A percentile compares a stretch with the other conserved stretches of the same genome.
phyloP scores from a whole-genome alignment of 768 basidiomycete genomes.

The Pulveroboletus sp. region DNA sequence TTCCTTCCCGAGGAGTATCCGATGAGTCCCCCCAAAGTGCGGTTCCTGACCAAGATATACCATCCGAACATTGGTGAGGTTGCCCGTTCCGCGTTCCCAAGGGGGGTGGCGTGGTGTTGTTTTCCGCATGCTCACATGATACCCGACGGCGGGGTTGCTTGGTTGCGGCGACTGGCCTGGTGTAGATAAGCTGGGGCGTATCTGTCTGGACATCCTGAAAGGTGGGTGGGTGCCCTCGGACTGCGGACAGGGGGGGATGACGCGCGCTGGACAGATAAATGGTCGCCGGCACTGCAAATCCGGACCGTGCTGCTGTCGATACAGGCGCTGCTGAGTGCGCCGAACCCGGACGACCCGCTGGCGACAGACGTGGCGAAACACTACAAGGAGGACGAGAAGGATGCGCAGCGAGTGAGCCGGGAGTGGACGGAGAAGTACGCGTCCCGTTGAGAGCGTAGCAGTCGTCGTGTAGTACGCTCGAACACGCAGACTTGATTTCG shows the following conservation, averaged over 20 bases:
- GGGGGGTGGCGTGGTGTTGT: constrained; percentile 10
- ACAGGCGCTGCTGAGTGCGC: constrained; percentile 93
- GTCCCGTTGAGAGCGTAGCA: constrained; percentile 5
- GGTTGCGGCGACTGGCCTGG: background rate
- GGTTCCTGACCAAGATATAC: constrained; percentile 97
- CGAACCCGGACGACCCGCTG: constrained; percentile 94
- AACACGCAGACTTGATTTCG: constrained; percentile 6
- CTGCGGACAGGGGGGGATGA: background rate
- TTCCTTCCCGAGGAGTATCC: constrained; percentile 99
- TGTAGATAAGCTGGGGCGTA: constrained; percentile 94
- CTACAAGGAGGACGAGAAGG: constrained; percentile 96
- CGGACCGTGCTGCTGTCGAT: constrained; percentile 95
- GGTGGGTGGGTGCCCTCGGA: constrained; percentile 42
- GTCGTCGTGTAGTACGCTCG: background rate
- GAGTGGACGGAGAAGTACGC: constrained; percentile 97
- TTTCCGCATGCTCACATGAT: constrained; percentile 20
- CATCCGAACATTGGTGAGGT: constrained; percentile 96
- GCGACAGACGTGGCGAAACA: constrained; percentile 96
- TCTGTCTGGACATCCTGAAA: constrained; percentile 98
- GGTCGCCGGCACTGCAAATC: constrained; percentile 98
- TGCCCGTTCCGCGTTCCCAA: background rate
- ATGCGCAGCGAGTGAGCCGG: constrained; percentile 84
- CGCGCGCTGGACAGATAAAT: constrained; percentile 66
- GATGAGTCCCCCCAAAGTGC: constrained; percentile 98
- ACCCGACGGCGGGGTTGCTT: constrained; percentile 10